A percentile compares a stretch with the other conserved stretches of the same genome.
These are phyloP conservation scores for Neotropicomus parvogracilis DNA, from an alignment of 1,284 basidiomycete species.

Conservation along the genomic window DNA sequence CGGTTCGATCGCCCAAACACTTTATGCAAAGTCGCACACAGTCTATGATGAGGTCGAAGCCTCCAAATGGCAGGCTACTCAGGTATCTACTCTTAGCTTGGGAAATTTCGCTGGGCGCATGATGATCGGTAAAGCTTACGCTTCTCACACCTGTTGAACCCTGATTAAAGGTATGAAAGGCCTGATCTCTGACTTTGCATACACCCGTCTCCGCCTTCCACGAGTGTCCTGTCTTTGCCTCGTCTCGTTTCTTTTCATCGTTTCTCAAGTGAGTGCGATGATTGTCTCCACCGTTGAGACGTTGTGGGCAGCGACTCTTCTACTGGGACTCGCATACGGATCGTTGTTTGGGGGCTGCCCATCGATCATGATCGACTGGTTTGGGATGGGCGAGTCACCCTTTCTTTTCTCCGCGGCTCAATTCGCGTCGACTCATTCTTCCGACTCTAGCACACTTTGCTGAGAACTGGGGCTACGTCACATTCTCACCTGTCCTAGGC, in stretches of 20 bases:
- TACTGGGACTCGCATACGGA: constrained; percentile 76
- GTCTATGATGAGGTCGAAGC: constrained; percentile 65
- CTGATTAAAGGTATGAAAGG: constrained; percentile 35
- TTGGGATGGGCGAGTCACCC: constrained; percentile 64
- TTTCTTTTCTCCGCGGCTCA: not conserved
- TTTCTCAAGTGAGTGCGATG: constrained; percentile 64
- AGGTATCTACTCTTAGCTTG: constrained; percentile 83
- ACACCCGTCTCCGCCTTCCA: constrained; percentile 56
- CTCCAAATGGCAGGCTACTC: constrained; percentile 75
- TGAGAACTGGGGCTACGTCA: constrained; percentile 84
- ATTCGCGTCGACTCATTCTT: not conserved
- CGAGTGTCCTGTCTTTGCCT: constrained; percentile 70
- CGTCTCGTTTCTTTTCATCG: constrained; percentile 63
- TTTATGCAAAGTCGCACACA: constrained; percentile 66
- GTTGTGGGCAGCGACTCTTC: constrained; percentile 74
- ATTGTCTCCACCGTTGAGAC: constrained; percentile 54
- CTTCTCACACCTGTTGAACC: not conserved
- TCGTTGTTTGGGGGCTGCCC: constrained; percentile 76
- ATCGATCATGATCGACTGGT: constrained; percentile 81
- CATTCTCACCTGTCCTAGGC: constrained; percentile 73
- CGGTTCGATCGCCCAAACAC: constrained; percentile 85
- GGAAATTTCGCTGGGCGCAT: constrained; percentile 84
- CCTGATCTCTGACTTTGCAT: constrained; percentile 70
- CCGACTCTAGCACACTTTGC: constrained; percentile 56
- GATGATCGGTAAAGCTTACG: constrained; percentile 54